These are phyloP conservation scores for Helminthosporium solani DNA, from an alignment of 2,329 filamentous ascomycete species.

Conservation along the genomic window DNA sequence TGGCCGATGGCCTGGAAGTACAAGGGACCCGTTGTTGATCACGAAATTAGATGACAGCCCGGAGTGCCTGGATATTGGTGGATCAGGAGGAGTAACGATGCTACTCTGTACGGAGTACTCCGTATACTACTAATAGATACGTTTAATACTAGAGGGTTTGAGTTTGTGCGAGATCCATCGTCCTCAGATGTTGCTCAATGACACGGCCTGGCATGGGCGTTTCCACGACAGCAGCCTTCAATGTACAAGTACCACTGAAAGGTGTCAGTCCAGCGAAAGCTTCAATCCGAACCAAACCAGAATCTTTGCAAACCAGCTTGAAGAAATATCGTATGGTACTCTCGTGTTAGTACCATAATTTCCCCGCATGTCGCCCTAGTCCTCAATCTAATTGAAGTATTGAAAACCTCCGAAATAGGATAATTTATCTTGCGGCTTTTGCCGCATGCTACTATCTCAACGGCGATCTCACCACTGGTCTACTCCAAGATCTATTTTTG, in stretches of 20 bases:
- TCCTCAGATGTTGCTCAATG: too few relatives aligned
- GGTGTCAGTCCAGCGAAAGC: too few relatives aligned
- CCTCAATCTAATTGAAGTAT: slow-evolving; percentile 6
- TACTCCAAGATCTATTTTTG: background rate
- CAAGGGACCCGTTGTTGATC: background rate
- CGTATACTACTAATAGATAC: background rate
- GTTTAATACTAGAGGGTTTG: background rate
- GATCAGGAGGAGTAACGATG: background rate
- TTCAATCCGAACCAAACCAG: too few relatives aligned
- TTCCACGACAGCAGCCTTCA: too few relatives aligned
- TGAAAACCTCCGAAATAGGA: slow-evolving; percentile 5
- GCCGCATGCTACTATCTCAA: background rate
- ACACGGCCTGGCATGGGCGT: too few relatives aligned
- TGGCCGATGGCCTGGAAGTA: background rate
- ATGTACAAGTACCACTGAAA: too few relatives aligned
- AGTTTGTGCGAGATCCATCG: background rate
- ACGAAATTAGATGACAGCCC: slow-evolving; percentile 3
- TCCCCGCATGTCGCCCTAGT: slow-evolving; percentile 2
- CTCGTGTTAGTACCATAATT: background rate
- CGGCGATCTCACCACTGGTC: background rate
- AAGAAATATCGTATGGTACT: background rate
- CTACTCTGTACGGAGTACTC: too few relatives aligned
- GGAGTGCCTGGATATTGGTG: background rate
- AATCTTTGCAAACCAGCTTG: too few relatives aligned
- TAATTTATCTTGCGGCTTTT: background rate